Evolutionary conservation across 129 eudicot genomes (phyloP).

Genomic region (Helichrysum umbraculigerum): DNA sequence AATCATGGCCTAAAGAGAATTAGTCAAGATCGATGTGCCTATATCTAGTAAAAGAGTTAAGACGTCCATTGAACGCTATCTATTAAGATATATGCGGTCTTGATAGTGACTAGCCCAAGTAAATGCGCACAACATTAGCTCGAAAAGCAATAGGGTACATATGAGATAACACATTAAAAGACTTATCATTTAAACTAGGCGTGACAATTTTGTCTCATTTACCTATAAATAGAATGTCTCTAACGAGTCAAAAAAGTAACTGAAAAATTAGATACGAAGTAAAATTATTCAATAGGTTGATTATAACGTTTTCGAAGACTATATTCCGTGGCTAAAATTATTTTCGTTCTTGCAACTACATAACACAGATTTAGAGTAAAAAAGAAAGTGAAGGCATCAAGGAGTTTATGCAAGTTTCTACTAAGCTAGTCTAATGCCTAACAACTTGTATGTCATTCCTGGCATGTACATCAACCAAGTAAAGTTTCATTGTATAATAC

Average conservation of each 20-base stretch:
- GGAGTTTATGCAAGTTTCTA: not conserved
- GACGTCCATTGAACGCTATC: not conserved
- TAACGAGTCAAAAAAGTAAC: not conserved
- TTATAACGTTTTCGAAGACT: too few species aligned
- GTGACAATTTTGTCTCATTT: too few species aligned
- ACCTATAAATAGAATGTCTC: not conserved
- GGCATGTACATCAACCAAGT: constrained; percentile 30
- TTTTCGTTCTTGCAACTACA: not conserved
- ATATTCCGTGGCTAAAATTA: not conserved
- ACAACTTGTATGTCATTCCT: constrained; percentile 1
- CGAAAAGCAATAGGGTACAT: not conserved
- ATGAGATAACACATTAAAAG: too few species aligned
- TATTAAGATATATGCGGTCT: not conserved
- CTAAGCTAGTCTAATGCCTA: not conserved
- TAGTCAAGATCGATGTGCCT: not conserved
- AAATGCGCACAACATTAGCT: not conserved
- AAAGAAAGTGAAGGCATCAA: too few species aligned
- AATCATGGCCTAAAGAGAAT: not conserved
- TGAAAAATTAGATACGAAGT: too few species aligned
- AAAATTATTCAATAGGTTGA: too few species aligned
- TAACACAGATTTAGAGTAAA: not conserved
- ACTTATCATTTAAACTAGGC: too few species aligned
- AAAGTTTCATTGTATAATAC: constrained; percentile 27
- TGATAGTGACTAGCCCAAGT: not conserved
- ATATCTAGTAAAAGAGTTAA: not conserved